Conservation (phyloP, 2,329 filamentous ascomycete genomes). For the Diaporthe longicolla region DNA sequence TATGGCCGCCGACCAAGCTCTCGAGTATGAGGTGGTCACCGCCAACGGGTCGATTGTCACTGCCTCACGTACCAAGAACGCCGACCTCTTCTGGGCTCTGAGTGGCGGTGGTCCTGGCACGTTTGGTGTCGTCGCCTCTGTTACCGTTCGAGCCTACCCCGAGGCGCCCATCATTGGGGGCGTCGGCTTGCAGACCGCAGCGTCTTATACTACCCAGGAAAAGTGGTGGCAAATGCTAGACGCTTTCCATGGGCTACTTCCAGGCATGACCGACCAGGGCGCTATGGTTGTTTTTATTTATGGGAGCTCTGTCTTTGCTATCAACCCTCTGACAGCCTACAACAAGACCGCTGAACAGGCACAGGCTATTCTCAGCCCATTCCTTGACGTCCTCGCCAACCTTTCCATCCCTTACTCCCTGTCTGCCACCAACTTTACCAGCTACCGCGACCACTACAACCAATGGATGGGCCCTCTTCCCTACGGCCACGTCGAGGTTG, state of each 20-base stretch:
- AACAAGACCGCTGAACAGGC: conserved; percentile 48
- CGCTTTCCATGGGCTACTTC: conserved; percentile 46
- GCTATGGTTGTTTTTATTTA: conserved; percentile 47
- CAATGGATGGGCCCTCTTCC: conserved; percentile 54
- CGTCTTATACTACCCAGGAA: conserved; percentile 44
- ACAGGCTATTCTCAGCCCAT: conserved; percentile 49
- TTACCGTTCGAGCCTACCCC: conserved; percentile 46
- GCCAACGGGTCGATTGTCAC: conserved; percentile 58
- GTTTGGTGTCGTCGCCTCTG: conserved; percentile 52
- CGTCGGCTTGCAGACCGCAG: conserved; percentile 44
- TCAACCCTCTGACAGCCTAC: conserved; percentile 49
- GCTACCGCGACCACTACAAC: conserved; percentile 53
- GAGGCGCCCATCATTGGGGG: conserved; percentile 44
- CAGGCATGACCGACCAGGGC: conserved; percentile 47
- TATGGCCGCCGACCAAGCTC: conserved; percentile 63
- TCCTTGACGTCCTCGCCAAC: conserved; percentile 47
- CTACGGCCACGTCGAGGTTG: conserved; percentile 52
- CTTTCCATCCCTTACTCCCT: conserved; percentile 48
- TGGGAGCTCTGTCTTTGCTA: conserved; percentile 43
- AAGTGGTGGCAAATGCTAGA: conserved; percentile 46
- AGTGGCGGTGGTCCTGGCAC: conserved; percentile 58
- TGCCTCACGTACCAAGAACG: conserved; percentile 56
- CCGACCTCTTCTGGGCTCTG: conserved; percentile 65
- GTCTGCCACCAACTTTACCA: conserved; percentile 47
- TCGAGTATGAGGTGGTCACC: conserved; percentile 63